Evolutionary conservation across 305 asterid species (phyloP), one percentile per base, ranked within the genome.

Genomic region (Ajuga reptans): DNA sequence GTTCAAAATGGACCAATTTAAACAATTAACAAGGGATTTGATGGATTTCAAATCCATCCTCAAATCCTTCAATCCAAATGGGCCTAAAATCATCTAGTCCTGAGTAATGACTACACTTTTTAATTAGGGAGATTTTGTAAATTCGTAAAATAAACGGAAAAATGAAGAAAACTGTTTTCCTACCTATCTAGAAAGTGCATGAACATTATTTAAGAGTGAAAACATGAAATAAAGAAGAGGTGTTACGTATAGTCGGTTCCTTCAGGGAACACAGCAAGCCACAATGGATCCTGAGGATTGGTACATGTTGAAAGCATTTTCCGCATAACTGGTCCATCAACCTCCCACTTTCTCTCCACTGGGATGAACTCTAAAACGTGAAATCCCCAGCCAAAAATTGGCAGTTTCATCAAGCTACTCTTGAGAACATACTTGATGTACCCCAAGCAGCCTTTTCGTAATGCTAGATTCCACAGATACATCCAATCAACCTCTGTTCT

Each of bases 401-500:
- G 94, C 67, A 85, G 80, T 56, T 79, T 85, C 91, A 87, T 87
- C 78, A 87, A 79, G 72, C 87, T 85, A 68, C 81, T 85, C 76
- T 85, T 85, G 54, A 87, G 91, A 15, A 87, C 84, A 74, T 87
- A 87, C 72, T 82, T 87, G 33, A 87, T 82, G 68, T 80, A 80
- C 4, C 91, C 91, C 74, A 85, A 70, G 68, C 87, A 83, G 21
- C 87, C 94, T 72, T 87, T 87, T 16, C 89, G 52, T 45, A 80
- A 72, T 4, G 91, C 94, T 5, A 87, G 82, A 82, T 87, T 66
- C 94, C 94, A 87, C 63, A 87, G 55, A 54, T 87, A 87, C 94
- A 87, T 87, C 94, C 89, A 87, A 39, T 87, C 94, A 41, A 87
- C 94, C 79, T 87, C 94, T 1, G 94, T 85, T 76, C 84, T 83